Evolutionary conservation across 2,329 filamentous ascomycete genomes (phyloP).

Genomic region (Pyricularia pennisetigena): DNA sequence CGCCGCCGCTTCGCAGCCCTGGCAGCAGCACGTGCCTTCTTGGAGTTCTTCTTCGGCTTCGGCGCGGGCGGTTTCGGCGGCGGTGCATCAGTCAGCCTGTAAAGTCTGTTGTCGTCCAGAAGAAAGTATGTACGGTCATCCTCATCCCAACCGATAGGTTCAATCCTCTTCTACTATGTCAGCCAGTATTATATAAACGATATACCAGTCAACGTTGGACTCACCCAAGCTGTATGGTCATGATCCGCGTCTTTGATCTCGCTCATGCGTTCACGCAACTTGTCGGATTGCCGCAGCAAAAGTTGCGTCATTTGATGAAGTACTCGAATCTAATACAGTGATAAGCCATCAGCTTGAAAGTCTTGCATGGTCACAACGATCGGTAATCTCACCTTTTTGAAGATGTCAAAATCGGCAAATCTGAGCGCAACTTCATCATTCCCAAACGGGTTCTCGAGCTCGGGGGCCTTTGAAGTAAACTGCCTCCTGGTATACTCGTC

Average conservation of each 20-base stretch:
- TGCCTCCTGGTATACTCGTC: slow-evolving; percentile 90
- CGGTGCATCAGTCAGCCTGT: slow-evolving; percentile 72
- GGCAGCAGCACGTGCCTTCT: slow-evolving; percentile 51
- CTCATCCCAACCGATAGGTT: slow-evolving; percentile 80
- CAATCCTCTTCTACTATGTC: slow-evolving; percentile 48
- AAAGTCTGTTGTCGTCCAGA: slow-evolving; percentile 87
- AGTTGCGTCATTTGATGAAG: slow-evolving; percentile 85
- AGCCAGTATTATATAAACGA: slow-evolving; percentile 9
- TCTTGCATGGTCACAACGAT: not conserved
- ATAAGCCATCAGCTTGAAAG: not conserved
- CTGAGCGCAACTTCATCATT: slow-evolving; percentile 59
- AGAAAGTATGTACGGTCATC: slow-evolving; percentile 83
- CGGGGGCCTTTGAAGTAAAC: slow-evolving; percentile 70
- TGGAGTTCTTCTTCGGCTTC: slow-evolving; percentile 54
- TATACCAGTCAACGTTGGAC: slow-evolving; percentile 28
- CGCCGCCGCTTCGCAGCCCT: slow-evolving; percentile 67
- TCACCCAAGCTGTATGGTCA: slow-evolving; percentile 78
- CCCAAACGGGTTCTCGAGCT: slow-evolving; percentile 71
- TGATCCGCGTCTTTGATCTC: slow-evolving; percentile 76
- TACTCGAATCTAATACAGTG: slow-evolving; percentile 50
- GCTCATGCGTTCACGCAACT: slow-evolving; percentile 76
- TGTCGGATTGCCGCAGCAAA: slow-evolving; percentile 79
- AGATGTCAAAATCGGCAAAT: slow-evolving; percentile 75
- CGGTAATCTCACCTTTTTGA: slow-evolving; percentile 52
- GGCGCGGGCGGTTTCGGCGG: slow-evolving; percentile 43